Evolutionary conservation across 1,284 basidiomycete species (phyloP), one percentile per base, ranked within the genome.

Genomic region (Kwoniella shivajii): DNA sequence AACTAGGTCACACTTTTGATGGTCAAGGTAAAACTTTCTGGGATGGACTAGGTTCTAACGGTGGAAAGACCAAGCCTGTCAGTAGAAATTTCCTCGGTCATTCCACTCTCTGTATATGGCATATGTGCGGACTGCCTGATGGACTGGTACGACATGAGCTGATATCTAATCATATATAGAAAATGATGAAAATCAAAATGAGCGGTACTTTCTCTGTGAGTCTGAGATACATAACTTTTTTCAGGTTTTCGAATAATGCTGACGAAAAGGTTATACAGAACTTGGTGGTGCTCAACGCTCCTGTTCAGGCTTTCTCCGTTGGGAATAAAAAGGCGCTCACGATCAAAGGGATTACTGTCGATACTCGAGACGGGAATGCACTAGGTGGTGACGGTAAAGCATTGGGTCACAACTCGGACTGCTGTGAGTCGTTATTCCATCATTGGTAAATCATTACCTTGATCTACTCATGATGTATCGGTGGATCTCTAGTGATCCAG

Each of bases 31-130:
- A 30, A n/a, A 43, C 44, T n/a, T 52, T 56, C 16, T 67, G 65
- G 63, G 65, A 65, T 31, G 61, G 54, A 4, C 20, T 56, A 44
- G 65, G 60, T 6, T 14, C 29, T 24, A 66, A 64, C 30, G 59
- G 59, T 11, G 61, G 63, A 13, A 49, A 49, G 14, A 53, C 33
- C 22, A 59, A 60, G 46, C 50, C 54, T 24, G 52, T 53, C 14
- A 41, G 48, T 41, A 14, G 39, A 4, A n/a, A n/a, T 43, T 13
- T 22, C 24, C 41, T 16, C 2, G 3, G 18, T 43, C 44, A 20
- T 31, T 46, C n/a, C 29, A 13, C 3, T 14, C n/a, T 11, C 4
- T 16, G 41, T 14, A 7, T 13, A 14, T 27, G 20, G 43, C 43
- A 10, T 30, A 13, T 31, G 26, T 6, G 27, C 27, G 13, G 27